These are phyloP conservation scores for Reutealis trisperma DNA, from an alignment of 345 rosid species.

Conservation along the genomic window DNA sequence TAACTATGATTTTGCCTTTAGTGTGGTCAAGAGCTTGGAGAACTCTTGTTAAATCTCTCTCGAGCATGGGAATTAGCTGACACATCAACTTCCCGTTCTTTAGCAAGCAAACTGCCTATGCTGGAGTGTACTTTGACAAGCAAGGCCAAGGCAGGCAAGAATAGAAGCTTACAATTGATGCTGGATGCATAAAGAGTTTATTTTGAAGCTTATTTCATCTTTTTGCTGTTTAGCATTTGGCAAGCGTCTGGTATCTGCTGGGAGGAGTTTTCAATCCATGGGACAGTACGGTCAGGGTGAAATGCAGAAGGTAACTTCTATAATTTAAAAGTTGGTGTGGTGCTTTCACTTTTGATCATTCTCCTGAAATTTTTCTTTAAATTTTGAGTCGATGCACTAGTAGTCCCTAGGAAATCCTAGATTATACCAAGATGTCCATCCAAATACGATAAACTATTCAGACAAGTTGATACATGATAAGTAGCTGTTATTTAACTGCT, in stretches of 20 bases:
- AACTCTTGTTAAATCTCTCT: slow-evolving; percentile 62
- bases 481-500: not conserved
- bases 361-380: not conserved
- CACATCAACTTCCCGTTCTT: slow-evolving; percentile 58
- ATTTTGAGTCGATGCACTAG: no score
- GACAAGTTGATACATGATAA: not conserved
- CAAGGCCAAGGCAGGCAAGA: slow-evolving; percentile 71
- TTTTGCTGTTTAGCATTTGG: slow-evolving; percentile 70
- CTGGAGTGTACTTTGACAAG: slow-evolving; percentile 53
- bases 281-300: slow-evolving; percentile 97
- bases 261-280: slow-evolving; percentile 85
- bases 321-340: slow-evolving; percentile 15
- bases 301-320: slow-evolving; percentile 62
- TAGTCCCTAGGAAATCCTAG: no score
- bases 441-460: not conserved
- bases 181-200: slow-evolving; percentile 19
- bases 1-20: slow-evolving; percentile 29
- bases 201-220: slow-evolving; percentile 31
- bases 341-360: slow-evolving; percentile 11
- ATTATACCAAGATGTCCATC: not conserved
- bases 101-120: slow-evolving; percentile 59
- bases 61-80: slow-evolving; percentile 87
- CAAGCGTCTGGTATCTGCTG: slow-evolving; percentile 72
- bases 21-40: slow-evolving; percentile 90
- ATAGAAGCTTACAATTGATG: slow-evolving; percentile 24